Conservation (phyloP, 164 flowering plant species). For the Vitis rupestris region DNA sequence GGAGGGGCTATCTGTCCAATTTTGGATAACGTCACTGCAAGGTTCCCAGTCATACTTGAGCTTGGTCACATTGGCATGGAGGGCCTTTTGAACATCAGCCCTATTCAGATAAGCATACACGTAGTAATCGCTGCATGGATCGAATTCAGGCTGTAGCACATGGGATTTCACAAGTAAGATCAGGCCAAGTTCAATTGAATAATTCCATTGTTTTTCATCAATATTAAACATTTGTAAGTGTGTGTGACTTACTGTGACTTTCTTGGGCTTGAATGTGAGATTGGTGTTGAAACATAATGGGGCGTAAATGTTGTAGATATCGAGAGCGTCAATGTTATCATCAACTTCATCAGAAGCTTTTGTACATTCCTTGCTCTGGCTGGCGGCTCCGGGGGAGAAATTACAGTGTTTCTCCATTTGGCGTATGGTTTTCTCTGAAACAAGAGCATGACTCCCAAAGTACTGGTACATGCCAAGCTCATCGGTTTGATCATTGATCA, state of each 20-base stretch:
- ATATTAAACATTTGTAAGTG: too few relatives aligned
- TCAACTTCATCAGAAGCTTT: constrained; percentile 13
- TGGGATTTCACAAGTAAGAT: not conserved
- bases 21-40: constrained; percentile 35
- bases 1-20: constrained; percentile 48
- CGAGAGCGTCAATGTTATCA: constrained; percentile 5
- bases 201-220: too few relatives aligned
- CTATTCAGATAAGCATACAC: constrained; percentile 50
- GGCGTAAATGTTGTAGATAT: constrained; percentile 69
- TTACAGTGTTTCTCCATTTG: constrained; percentile 40
- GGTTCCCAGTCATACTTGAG: constrained; percentile 25
- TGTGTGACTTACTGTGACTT: constrained; percentile 25
- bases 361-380: constrained; percentile 10
- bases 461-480: constrained; percentile 54
- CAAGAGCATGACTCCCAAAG: constrained; percentile 57
- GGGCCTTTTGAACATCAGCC: constrained; percentile 60
- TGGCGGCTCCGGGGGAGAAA: constrained; percentile 31
- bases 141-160: constrained; percentile 31
- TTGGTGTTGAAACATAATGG: constrained; percentile 38
- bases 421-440: constrained; percentile 30
- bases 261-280: constrained; percentile 42
- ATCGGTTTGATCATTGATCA: constrained; percentile 4
- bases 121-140: constrained; percentile 65
- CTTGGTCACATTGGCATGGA: constrained; percentile 53
- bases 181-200: not conserved